These are phyloP conservation scores for Yarrowia hollandica DNA, from an alignment of 805 yeast genomes.

Conservation along the genomic window DNA sequence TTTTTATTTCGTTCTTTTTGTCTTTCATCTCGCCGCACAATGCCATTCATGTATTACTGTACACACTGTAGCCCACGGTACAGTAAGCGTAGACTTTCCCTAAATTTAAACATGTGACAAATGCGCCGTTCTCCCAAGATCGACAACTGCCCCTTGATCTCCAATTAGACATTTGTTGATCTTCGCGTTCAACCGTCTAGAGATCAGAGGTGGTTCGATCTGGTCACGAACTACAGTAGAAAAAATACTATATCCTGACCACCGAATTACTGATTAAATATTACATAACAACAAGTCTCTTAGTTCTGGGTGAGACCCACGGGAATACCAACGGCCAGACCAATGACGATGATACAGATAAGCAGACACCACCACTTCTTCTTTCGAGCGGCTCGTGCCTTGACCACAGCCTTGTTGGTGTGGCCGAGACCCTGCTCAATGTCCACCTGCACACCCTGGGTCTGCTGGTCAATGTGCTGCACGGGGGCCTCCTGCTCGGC, in stretches of 20 bases:
- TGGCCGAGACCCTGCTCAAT: conserved; percentile 94
- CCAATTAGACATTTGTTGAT: no score
- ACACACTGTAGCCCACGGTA: no score
- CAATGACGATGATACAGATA: conserved; percentile 42
- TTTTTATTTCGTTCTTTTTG: no score
- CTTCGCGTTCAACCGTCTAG: no score
- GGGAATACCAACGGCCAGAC: conserved; percentile 26
- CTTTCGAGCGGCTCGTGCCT: conserved; percentile 86
- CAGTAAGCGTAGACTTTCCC: no score
- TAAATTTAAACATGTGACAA: no score
- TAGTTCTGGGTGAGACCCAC: not conserved
- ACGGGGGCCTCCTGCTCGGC: conserved; percentile 92
- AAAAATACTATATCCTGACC: not conserved
- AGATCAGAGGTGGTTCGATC: no score
- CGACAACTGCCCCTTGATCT: no score
- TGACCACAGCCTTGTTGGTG: conserved; percentile 82
- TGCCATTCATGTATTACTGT: no score
- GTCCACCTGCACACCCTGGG: conserved; percentile 80
- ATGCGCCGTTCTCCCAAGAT: no score
- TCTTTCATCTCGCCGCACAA: no score
- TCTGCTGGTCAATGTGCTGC: conserved; percentile 77
- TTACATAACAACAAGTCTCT: not conserved
- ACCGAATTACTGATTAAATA: conserved; percentile 23
- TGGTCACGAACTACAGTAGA: no score
- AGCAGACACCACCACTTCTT: conserved; percentile 85